Evolutionary conservation across 768 basidiomycete genomes (phyloP), one percentile per base, ranked within the genome.

Genomic region (Trametes villosa): DNA sequence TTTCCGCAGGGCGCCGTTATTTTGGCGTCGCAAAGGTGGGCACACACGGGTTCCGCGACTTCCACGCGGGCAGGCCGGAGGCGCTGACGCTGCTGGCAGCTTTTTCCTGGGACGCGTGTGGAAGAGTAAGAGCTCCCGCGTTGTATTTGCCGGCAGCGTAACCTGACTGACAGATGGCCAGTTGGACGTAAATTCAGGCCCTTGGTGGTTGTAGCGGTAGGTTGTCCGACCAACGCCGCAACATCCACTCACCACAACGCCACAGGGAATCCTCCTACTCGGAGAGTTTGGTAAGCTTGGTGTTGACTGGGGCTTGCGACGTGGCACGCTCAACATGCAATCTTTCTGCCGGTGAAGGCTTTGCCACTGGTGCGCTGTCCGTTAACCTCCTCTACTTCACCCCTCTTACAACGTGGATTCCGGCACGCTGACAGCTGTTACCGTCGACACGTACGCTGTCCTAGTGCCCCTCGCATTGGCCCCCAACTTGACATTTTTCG

Each of bases 51-150:
- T 3, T 9, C 4, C 13, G n/a, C 18, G 7, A 26, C 17, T 26
- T 7, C 9, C 2, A 20, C 5, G 12, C 34, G 4, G 3, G 3
- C 6, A 2, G 7, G 12, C 9, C 26, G 18, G 7, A 0, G 4
- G 17, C 4, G 22, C 7, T 27, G 2, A 36, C 12, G 42, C 2
- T 20, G 11, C 17, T 4, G 9, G 2, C 26, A 59, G 57, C 29
- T 59, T 59, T 40, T 59, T 59, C 33, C 15, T 59, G 29, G 49
- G 57, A 7, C 48, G 57, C 1, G 57, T 59, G 1, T 59, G 50
- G 12, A 30, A 38, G 31, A 42, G 57, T 59, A 33, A 2, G 57
- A 34, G 7, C 4, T 18, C 6, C 30, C 17, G 22, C 20, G 12
- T 11, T 8, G 17, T 38, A 9, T 9, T 20, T 22, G 31, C n/a